Evolutionary conservation across 345 rosid genomes (phyloP).

Genomic region (Populus deltoides): DNA sequence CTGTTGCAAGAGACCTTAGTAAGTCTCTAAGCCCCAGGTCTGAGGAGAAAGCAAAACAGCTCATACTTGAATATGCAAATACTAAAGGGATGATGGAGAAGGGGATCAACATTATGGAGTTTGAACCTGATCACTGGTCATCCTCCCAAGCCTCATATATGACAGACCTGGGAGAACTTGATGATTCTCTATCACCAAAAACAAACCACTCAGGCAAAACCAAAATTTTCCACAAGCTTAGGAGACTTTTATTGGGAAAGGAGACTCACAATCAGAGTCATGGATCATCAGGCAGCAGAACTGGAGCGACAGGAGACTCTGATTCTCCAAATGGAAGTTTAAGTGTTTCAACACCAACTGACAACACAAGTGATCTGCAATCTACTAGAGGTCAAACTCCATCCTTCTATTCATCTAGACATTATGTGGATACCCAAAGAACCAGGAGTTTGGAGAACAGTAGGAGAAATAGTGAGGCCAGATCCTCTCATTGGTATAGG

Average conservation of each 20-base stretch:
- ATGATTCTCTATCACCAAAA: slow-evolving; percentile 46
- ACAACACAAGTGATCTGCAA: slow-evolving; percentile 17
- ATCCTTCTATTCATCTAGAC: slow-evolving; percentile 24
- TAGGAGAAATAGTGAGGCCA: slow-evolving; percentile 28
- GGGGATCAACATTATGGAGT: slow-evolving; percentile 27
- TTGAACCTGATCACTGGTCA: slow-evolving; percentile 66
- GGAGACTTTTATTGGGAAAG: slow-evolving; percentile 63
- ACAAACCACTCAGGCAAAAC: slow-evolving; percentile 37
- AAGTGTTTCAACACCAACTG: slow-evolving; percentile 19
- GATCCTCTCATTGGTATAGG: slow-evolving; percentile 20
- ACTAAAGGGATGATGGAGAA: slow-evolving; percentile 46
- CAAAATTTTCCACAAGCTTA: slow-evolving; percentile 58
- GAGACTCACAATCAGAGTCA: slow-evolving; percentile 36
- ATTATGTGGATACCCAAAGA: slow-evolving; percentile 53
- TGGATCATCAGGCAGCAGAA: slow-evolving; percentile 29
- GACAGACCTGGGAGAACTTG: slow-evolving; percentile 49
- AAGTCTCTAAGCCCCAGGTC: slow-evolving; percentile 71
- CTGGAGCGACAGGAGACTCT: slow-evolving; percentile 28
- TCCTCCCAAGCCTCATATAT: slow-evolving; percentile 49
- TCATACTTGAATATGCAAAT: slow-evolving; percentile 73
- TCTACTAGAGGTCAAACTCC: slow-evolving; percentile 25
- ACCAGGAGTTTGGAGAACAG: slow-evolving; percentile 25
- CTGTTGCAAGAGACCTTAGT: slow-evolving; percentile 81
- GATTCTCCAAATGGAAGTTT: slow-evolving; percentile 37
- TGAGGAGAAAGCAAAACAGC: slow-evolving; percentile 73